Conservation (phyloP, 2,329 filamentous ascomycete species). For the Leptographium wingfieldii region DNA sequence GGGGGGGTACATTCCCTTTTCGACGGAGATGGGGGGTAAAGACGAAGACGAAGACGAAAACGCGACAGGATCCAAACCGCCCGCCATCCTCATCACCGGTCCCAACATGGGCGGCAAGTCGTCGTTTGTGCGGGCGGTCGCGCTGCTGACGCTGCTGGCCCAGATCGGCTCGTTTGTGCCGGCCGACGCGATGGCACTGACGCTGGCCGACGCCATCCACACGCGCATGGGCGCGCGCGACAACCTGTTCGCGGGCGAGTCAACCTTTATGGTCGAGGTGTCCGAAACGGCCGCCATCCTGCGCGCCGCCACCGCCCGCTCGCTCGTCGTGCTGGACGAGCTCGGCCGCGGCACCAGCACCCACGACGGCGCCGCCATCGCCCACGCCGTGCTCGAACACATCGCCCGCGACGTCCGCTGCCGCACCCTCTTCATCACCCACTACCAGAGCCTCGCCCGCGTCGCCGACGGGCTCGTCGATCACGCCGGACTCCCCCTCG, state of each 20-base stretch:
- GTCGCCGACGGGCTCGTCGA: slow-evolving; percentile 52
- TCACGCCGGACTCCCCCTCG: slow-evolving; percentile 27
- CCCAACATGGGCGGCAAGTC: slow-evolving; percentile 99
- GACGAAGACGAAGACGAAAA: not conserved
- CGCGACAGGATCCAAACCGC: too few species aligned
- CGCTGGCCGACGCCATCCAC: slow-evolving; percentile 81
- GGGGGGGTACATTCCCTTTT: slow-evolving; percentile 83
- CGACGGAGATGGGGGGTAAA: slow-evolving; percentile 53
- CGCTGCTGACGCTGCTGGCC: slow-evolving; percentile 83
- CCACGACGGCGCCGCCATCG: slow-evolving; percentile 92
- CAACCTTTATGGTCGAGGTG: slow-evolving; percentile 96
- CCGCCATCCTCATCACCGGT: slow-evolving; percentile 66
- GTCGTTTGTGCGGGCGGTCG: slow-evolving; percentile 88
- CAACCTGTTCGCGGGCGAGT: slow-evolving; percentile 89
- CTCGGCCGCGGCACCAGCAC: slow-evolving; percentile 87
- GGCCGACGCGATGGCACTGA: slow-evolving; percentile 58
- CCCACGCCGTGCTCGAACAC: slow-evolving; percentile 78
- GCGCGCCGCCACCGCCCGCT: slow-evolving; percentile 72
- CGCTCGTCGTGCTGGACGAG: slow-evolving; percentile 86
- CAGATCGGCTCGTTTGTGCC: slow-evolving; percentile 94
- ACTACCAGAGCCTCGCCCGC: slow-evolving; percentile 75
- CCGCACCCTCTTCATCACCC: slow-evolving; percentile 90
- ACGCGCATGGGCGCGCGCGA: slow-evolving; percentile 94
- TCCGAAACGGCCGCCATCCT: slow-evolving; percentile 86
- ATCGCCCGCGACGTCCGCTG: slow-evolving; percentile 63